phyloP scores from a whole-genome alignment of 1,284 basidiomycete genomes.

The Irpex lacteus region DNA sequence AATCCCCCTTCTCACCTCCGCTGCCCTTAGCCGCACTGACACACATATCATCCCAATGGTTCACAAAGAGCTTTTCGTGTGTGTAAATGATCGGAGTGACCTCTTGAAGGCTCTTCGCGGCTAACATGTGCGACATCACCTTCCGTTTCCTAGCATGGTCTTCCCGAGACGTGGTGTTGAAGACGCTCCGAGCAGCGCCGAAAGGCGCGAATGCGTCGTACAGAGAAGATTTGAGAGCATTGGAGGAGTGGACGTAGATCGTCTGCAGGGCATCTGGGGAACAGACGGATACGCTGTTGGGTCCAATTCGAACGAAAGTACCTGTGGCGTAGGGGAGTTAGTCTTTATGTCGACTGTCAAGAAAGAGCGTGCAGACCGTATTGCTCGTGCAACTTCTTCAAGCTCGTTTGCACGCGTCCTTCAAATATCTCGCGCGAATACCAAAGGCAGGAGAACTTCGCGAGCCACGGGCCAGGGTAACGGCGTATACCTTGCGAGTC shows the following conservation, averaged over 20 bases:
- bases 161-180: not conserved
- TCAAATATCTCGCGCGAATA: constrained; percentile 28
- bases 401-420: constrained; percentile 51
- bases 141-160: not conserved
- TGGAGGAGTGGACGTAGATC: constrained; percentile 75
- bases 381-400: constrained; percentile 72
- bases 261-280: constrained; percentile 70
- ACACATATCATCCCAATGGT: not conserved
- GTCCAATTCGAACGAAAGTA: constrained; percentile 62
- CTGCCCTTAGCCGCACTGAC: not conserved
- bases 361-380: constrained; percentile 47
- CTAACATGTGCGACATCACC: not conserved
- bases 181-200: constrained; percentile 24
- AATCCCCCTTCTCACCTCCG: not conserved
- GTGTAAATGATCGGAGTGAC: not conserved
- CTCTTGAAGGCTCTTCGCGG: not conserved
- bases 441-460: constrained; percentile 76
- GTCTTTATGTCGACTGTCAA: not conserved
- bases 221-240: constrained; percentile 68
- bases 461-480: constrained; percentile 72
- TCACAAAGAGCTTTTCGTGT: not conserved
- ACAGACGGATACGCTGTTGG: constrained; percentile 80
- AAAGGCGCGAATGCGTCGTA: constrained; percentile 68
- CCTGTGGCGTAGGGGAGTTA: constrained; percentile 36
- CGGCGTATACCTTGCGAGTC: constrained; percentile 54